A percentile compares a stretch with the other conserved stretches of the same genome.
Evolutionary conservation across 305 asterid species (phyloP).

Genomic region (Rubia balearica): DNA sequence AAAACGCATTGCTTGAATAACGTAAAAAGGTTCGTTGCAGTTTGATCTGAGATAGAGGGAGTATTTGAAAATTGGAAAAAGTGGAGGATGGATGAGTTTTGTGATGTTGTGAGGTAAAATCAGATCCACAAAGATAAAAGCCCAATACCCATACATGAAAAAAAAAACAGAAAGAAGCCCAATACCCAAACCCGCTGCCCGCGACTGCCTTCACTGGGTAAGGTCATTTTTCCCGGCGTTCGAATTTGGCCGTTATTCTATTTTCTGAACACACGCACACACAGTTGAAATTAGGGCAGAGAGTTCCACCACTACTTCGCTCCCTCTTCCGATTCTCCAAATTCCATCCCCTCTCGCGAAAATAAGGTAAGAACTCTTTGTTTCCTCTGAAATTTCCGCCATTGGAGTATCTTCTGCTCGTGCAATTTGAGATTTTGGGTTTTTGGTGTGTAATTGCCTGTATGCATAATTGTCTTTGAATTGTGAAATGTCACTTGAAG

Average conservation of each 20-base stretch:
- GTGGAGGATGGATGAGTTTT: too few relatives aligned
- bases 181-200: too few relatives aligned
- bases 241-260: not conserved
- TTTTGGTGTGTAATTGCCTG: not conserved
- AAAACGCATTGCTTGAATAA: too few relatives aligned
- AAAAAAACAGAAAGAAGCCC: too few relatives aligned
- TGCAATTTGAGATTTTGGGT: not conserved
- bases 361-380: not conserved
- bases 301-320: conserved; percentile 2
- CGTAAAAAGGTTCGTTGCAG: too few relatives aligned
- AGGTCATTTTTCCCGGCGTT: not conserved
- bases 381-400: not conserved
- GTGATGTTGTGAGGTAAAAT: too few relatives aligned
- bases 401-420: not conserved
- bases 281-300: conserved; percentile 17
- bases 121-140: too few relatives aligned
- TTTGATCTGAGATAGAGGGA: too few relatives aligned
- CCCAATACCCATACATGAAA: too few relatives aligned
- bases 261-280: too few relatives aligned
- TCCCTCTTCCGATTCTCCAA: not conserved
- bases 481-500: not conserved
- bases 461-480: not conserved
- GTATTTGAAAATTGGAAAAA: too few relatives aligned
- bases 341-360: not conserved
- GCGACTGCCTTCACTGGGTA: not conserved